Conservation (phyloP, 371 early-diverging fungal genomes). For the Furculomyces boomerangus region DNA sequence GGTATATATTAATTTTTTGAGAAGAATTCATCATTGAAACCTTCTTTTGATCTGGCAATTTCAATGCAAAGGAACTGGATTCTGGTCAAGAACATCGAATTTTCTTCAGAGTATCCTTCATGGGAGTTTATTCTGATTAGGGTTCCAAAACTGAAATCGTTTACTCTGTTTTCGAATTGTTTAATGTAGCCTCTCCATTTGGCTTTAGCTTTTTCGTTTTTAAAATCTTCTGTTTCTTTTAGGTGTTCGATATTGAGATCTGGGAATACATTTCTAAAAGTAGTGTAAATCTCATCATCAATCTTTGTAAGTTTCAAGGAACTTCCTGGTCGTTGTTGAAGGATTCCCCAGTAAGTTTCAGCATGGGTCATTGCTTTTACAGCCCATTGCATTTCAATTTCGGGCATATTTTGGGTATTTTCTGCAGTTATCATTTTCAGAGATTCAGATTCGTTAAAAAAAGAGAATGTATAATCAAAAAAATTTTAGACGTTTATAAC, state of each 20-base stretch:
- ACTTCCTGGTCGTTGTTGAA: constrained; percentile 39
- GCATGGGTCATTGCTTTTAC: constrained; percentile 89
- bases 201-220: constrained; percentile 57
- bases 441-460: no score
- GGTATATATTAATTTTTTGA: constrained; percentile 3
- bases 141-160: constrained; percentile 81
- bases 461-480: no score
- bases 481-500: no score
- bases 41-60: constrained; percentile 71
- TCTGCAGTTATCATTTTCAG: no score
- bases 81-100: constrained; percentile 46
- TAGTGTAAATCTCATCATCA: constrained; percentile 65
- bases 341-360: constrained; percentile 72
- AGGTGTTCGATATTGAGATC: constrained; percentile 42
- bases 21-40: constrained; percentile 35
- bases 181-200: constrained; percentile 74
- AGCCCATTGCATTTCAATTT: constrained; percentile 85
- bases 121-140: constrained; percentile 55
- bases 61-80: constrained; percentile 65
- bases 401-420: constrained; percentile 55
- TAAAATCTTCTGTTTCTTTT: constrained; percentile 53
- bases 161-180: constrained; percentile 66
- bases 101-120: constrained; percentile 63
- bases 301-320: constrained; percentile 64
- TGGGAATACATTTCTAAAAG: constrained; percentile 54